Conservation (phyloP, 371 early-diverging fungal species). For the Mucor velutinosus region DNA sequence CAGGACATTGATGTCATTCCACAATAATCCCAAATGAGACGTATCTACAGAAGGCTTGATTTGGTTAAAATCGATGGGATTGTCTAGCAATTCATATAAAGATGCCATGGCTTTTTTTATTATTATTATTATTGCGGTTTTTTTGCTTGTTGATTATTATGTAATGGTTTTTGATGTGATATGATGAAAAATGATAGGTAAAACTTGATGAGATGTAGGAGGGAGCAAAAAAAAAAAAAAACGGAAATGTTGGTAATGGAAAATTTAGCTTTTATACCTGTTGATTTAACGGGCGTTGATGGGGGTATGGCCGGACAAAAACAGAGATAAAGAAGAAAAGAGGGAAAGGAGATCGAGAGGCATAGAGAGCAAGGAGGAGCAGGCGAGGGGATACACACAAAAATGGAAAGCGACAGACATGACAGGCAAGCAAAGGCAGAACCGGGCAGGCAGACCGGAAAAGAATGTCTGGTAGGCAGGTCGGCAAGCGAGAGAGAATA, state of each 20-base stretch:
- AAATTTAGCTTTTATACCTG: neutral
- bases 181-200: neutral
- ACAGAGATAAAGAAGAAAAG: neutral
- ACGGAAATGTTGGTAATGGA: neutral
- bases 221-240: neutral
- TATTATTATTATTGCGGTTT: neutral
- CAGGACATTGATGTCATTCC: constrained; percentile 3
- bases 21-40: neutral
- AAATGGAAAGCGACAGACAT: neutral
- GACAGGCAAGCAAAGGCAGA: neutral
- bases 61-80: constrained; percentile 8
- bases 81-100: neutral
- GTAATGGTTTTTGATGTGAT: neutral
- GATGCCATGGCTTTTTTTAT: neutral
- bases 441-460: neutral
- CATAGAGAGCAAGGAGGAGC: neutral
- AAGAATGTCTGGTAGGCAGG: no score
- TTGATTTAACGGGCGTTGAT: neutral
- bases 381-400: neutral
- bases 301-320: neutral
- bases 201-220: neutral
- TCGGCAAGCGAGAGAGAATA: neutral
- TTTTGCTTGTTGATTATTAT: neutral
- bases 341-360: neutral
- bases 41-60: neutral